Conservation (phyloP, 2,329 filamentous ascomycete genomes). For the Cyphellophora europaea region DNA sequence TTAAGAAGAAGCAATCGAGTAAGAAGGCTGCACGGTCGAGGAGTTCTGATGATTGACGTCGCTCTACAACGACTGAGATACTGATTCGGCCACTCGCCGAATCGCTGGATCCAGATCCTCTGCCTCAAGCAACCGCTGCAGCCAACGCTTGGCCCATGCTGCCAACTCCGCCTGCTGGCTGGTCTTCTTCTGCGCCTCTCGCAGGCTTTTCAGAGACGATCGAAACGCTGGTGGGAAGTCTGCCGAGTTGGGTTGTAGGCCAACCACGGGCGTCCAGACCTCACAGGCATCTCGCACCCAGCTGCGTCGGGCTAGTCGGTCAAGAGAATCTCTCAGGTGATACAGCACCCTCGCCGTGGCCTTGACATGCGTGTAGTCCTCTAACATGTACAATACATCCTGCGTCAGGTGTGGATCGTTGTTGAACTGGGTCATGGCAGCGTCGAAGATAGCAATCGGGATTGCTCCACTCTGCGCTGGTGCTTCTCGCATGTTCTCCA, state of each 20-base stretch:
- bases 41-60: conserved; percentile 11
- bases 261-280: conserved; percentile 61
- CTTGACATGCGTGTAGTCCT: conserved; percentile 57
- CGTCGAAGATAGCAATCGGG: conserved; percentile 82
- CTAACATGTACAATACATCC: conserved; percentile 72
- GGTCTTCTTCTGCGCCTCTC: conserved; percentile 31
- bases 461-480: conserved; percentile 89
- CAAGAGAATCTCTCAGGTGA: conserved; percentile 61
- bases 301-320: conserved; percentile 48
- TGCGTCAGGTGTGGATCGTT: conserved; percentile 57
- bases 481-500: conserved; percentile 59
- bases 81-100: conserved; percentile 36
- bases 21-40: conserved; percentile 43
- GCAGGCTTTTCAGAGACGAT: conserved; percentile 54
- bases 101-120: conserved; percentile 44
- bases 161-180: conserved; percentile 29
- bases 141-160: conserved; percentile 36
- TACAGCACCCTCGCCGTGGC: conserved; percentile 58
- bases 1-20: conserved; percentile 51
- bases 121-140: conserved; percentile 36
- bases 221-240: conserved; percentile 66
- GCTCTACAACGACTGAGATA: neutral
- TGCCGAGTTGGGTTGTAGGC: conserved; percentile 52
- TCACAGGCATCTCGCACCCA: conserved; percentile 60
- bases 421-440: conserved; percentile 68